Percentiles rank a stretch among this genome's conserved stretches.
Evolutionary conservation across 176 grass and related monocot species (phyloP).

Genomic region (Calamus simplicifolius): DNA sequence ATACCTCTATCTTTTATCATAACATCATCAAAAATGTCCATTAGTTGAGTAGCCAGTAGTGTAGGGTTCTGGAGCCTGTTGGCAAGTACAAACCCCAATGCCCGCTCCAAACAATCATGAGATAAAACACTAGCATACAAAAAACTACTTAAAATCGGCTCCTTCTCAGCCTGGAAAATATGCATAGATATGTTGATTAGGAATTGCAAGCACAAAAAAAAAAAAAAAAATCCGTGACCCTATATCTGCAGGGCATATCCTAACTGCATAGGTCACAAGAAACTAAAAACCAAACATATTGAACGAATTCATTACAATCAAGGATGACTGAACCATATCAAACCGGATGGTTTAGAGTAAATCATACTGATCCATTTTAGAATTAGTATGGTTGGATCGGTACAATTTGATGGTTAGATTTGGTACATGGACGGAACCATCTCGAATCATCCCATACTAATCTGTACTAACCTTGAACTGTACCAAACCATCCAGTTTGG

Average conservation of each 20-base stretch:
- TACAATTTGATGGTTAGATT: no score
- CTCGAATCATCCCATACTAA: no score
- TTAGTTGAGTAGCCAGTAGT: slow-evolving; percentile 86
- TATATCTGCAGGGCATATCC: not conserved
- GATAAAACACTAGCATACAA: slow-evolving; percentile 88
- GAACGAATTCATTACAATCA: no score
- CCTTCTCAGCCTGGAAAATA: slow-evolving; percentile 74
- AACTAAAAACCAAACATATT: no score
- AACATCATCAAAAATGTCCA: slow-evolving; percentile 92
- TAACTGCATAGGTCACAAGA: no score
- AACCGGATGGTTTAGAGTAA: no score
- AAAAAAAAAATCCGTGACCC: not conserved
- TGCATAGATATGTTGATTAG: not conserved
- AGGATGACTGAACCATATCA: no score
- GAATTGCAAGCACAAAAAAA: not conserved
- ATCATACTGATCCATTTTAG: no score
- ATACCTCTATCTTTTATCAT: slow-evolving; percentile 80
- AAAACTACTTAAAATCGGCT: slow-evolving; percentile 95
- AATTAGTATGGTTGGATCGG: no score
- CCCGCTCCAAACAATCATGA: slow-evolving; percentile 72
- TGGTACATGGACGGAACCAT: no score
- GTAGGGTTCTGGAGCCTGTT: slow-evolving; percentile 93
- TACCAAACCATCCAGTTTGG: no score
- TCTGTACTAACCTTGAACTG: no score
- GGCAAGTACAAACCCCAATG: slow-evolving; percentile 79